phyloP scores from a whole-genome alignment of 1,139 yeast genomes.

The Scheffersomyces parashehatae region DNA sequence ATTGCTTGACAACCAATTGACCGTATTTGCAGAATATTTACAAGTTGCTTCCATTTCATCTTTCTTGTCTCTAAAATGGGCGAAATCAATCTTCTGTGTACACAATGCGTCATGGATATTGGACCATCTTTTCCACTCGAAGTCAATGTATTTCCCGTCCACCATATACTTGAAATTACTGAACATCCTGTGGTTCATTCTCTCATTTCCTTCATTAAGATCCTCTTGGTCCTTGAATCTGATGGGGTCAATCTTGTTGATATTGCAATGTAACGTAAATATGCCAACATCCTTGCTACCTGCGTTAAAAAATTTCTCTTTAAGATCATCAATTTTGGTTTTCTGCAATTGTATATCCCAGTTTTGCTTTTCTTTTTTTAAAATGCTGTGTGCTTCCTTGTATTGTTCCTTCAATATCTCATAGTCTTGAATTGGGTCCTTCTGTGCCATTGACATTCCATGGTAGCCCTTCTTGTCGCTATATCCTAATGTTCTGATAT shows the following conservation, averaged over 20 bases:
- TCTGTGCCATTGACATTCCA: conserved; percentile 3
- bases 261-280: background rate
- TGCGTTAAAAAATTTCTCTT: background rate
- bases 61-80: background rate
- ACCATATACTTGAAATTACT: background rate
- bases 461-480: background rate
- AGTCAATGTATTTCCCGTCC: background rate
- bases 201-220: background rate
- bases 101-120: background rate
- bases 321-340: background rate
- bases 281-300: background rate
- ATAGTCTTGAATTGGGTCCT: conserved; percentile 5
- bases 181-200: background rate
- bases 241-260: background rate
- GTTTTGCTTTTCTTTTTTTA: background rate
- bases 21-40: background rate
- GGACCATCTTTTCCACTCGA: conserved; percentile 1
- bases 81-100: background rate
- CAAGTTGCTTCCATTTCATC: background rate
- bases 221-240: background rate
- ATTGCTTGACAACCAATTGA: background rate
- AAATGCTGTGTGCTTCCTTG: background rate
- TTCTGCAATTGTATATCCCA: background rate
- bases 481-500: conserved; percentile 3
- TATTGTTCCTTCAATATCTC: conserved; percentile 2